Conservation (phyloP, 116 monocot species). For the Posidonia oceanica region DNA sequence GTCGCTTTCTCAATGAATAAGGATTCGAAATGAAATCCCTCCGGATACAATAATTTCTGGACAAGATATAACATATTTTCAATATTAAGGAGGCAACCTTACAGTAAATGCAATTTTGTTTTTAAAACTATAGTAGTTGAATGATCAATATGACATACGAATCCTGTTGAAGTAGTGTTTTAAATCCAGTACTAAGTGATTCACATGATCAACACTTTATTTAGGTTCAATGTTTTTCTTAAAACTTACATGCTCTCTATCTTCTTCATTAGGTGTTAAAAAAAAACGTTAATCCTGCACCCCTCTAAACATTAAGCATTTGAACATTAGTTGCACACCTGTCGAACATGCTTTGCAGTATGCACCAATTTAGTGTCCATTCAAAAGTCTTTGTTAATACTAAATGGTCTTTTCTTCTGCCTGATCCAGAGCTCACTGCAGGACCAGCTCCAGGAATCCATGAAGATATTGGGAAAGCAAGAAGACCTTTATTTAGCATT, state of each 20-base stretch:
- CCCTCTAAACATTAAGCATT: not conserved
- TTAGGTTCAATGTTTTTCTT: not conserved
- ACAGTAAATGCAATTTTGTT: not conserved
- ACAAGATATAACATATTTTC: not conserved
- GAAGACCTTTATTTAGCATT: constrained; percentile 92
- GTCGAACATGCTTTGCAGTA: constrained; percentile 98
- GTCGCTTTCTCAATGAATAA: constrained; percentile 55
- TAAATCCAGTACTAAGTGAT: not conserved
- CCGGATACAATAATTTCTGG: constrained; percentile 82
- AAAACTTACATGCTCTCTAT: not conserved
- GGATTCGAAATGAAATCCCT: constrained; percentile 76
- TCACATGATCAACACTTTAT: not conserved
- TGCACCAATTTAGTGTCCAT: constrained; percentile 96
- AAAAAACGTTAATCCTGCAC: no score
- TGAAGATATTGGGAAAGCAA: constrained; percentile 61
- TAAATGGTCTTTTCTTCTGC: constrained; percentile 53
- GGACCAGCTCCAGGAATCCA: constrained; percentile 95
- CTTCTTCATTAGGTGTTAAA: no score
- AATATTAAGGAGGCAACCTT: not conserved
- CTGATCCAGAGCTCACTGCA: constrained; percentile 24
- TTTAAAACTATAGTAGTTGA: not conserved
- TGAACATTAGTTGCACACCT: constrained; percentile 25
- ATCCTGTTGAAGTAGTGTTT: not conserved
- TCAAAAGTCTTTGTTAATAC: constrained; percentile 86
- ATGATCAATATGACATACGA: not conserved